phyloP scores from a whole-genome alignment of 2,329 filamentous ascomycete species.

The Neocatenulostroma microsporum region DNA sequence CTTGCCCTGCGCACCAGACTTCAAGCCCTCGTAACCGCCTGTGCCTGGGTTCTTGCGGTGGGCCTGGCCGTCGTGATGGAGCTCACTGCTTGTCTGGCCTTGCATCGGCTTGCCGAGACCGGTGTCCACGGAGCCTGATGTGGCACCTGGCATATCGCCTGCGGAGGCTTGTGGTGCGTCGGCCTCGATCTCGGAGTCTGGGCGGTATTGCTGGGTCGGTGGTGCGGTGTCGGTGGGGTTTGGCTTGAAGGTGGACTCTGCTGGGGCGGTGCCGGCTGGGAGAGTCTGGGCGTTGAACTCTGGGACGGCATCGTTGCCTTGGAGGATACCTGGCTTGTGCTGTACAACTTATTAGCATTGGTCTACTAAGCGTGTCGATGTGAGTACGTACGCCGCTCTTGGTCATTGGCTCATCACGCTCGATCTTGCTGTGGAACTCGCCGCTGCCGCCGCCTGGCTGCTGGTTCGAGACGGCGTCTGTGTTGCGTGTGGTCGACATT shows the following conservation, averaged over 20 bases:
- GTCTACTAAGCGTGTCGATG: conserved; percentile 1
- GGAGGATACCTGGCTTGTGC: conserved; percentile 57
- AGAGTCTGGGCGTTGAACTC: conserved; percentile 58
- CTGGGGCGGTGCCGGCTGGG: conserved; percentile 57
- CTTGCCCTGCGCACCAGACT: conserved; percentile 4
- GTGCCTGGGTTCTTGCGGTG: conserved; percentile 34
- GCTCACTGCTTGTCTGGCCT: conserved; percentile 43
- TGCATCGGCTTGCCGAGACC: conserved; percentile 46
- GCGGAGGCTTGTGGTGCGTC: conserved; percentile 39
- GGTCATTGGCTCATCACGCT: conserved; percentile 46
- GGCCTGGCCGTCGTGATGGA: conserved; percentile 39
- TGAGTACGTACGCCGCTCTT: conserved; percentile 46
- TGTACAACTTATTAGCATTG: conserved; percentile 24
- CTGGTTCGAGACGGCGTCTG: conserved; percentile 8
- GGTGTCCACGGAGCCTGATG: conserved; percentile 46
- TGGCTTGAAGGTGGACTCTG: conserved; percentile 37
- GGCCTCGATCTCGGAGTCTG: conserved; percentile 29
- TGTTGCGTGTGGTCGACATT: conserved; percentile 7
- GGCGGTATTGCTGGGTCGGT: conserved; percentile 33
- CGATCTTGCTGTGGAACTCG: conserved; percentile 47
- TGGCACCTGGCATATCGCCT: conserved; percentile 41
- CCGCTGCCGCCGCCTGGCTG: conserved; percentile 42
- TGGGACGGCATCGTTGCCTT: conserved; percentile 51
- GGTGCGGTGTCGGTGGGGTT: conserved; percentile 34
- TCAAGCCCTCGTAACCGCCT: conserved; percentile 9